Base-by-base conservation (phyloP, 2,329 filamentous ascomycete genomes). In the Cercospora sp. region DNA sequence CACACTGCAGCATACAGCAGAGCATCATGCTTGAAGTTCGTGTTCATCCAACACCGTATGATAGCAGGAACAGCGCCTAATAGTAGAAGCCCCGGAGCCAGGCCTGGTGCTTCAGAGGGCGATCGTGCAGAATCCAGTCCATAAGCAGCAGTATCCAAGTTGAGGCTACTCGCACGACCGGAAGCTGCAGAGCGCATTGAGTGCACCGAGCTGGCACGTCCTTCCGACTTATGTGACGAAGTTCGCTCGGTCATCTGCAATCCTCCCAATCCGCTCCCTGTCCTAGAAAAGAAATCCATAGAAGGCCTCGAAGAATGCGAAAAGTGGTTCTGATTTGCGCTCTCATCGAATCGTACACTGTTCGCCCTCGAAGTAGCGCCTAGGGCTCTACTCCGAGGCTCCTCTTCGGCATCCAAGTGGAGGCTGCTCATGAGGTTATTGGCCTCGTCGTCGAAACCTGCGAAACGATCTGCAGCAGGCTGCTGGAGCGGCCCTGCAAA, bases 261-360 rank as follows among this genome's bases (percentile, higher is more conserved):
- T 43, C 89, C 89, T 66, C 91, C 90, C 75, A 97, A 85, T 40
- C 92, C 90, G 79, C 74, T 77, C 68, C 72, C 74, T 24, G 92
- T 93, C 62, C 94, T 84, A 28, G 91, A 90, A 49, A 89, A 88
- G 73, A 97, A 90, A 66, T 98, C 95, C 58, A 91, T 88, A 12
- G 92, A 94, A 66, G 93, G 90, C 55, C 94, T 89, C 68, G 90
- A 91, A 71, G 88, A 89, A 76, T 97, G 92, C 43, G 90, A 90
- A 88, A 95, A 96, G 79, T 93, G 93, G 59, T 92, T 91, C 74
- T 97, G 93, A 74, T 97, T 89, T 13, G 94, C 94, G 77, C 93
- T 97, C 79, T 98, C 94, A 77, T 98, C 95, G 76, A 99, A 99
- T 43, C 95, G 91, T 73, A 99, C 95, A 77, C 95, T 98, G 78